These are phyloP conservation scores for Aspergillus avenaceus DNA, from an alignment of 495 filamentous ascomycete species.

Conservation along the genomic window DNA sequence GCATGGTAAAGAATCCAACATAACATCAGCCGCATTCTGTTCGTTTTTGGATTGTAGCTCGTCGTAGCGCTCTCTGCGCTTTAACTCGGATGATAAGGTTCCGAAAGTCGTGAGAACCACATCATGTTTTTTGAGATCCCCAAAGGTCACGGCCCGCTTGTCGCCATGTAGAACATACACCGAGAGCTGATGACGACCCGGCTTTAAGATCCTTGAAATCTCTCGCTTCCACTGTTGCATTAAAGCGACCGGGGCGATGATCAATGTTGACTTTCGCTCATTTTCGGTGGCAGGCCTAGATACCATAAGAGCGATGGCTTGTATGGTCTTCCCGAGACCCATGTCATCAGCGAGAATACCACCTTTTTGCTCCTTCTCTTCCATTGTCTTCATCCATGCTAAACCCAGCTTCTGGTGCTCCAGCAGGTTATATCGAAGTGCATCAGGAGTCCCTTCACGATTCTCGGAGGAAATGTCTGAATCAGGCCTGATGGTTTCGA, in stretches of 20 bases:
- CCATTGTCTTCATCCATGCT: slow-evolving; percentile 78
- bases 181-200: slow-evolving; percentile 54
- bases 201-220: slow-evolving; percentile 66
- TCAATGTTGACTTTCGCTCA: slow-evolving; percentile 74
- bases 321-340: slow-evolving; percentile 95
- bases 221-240: slow-evolving; percentile 89
- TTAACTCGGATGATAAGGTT: slow-evolving; percentile 67
- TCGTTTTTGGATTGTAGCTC: slow-evolving; percentile 24
- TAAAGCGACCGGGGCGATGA: slow-evolving; percentile 82
- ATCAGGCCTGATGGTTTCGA: slow-evolving; percentile 73
- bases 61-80: slow-evolving; percentile 46
- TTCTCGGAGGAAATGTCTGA: slow-evolving; percentile 60
- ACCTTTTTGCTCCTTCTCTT: slow-evolving; percentile 71
- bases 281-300: slow-evolving; percentile 60
- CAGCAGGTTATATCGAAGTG: slow-evolving; percentile 66
- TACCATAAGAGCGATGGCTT: slow-evolving; percentile 79
- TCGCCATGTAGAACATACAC: slow-evolving; percentile 64
- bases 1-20: slow-evolving; percentile 47
- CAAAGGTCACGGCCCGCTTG: slow-evolving; percentile 52
- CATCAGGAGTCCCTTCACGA: slow-evolving; percentile 69
- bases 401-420: slow-evolving; percentile 82
- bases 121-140: slow-evolving; percentile 64
- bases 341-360: slow-evolving; percentile 90
- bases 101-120: slow-evolving; percentile 91
- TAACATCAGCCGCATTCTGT: slow-evolving; percentile 8